Evolutionary conservation across 768 basidiomycete genomes (phyloP).

Genomic region (Lactarius trivialis): DNA sequence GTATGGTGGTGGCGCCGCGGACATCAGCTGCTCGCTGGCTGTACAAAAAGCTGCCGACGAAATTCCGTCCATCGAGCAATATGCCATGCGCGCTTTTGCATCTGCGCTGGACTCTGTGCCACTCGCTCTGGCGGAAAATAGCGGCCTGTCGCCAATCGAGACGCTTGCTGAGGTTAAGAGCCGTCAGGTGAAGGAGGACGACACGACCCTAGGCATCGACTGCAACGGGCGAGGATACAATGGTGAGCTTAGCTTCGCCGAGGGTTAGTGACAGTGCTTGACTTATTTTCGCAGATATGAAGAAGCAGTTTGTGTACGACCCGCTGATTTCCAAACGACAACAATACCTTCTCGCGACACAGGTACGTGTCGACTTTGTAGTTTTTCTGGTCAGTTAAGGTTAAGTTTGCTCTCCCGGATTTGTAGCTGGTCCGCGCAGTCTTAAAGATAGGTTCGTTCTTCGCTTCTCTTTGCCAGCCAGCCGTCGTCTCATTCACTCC

Average conservation of each 20-base stretch:
- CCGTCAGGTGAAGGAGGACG: slow-evolving; percentile 80
- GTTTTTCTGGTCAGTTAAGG: background rate
- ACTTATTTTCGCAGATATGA: slow-evolving; percentile 71
- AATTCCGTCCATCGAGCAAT: slow-evolving; percentile 98
- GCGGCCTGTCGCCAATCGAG: slow-evolving; percentile 92
- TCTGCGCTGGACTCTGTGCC: slow-evolving; percentile 94
- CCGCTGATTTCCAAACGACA: slow-evolving; percentile 96
- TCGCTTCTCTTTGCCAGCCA: slow-evolving; percentile 4
- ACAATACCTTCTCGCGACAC: slow-evolving; percentile 95
- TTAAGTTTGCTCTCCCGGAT: slow-evolving; percentile 5
- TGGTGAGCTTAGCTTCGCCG: slow-evolving; percentile 45
- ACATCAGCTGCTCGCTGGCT: slow-evolving; percentile 91
- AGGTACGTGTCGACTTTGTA: slow-evolving; percentile 42
- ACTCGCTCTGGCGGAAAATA: slow-evolving; percentile 95
- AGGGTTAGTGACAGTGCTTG: background rate
- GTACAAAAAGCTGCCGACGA: slow-evolving; percentile 94
- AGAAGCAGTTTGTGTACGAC: slow-evolving; percentile 93
- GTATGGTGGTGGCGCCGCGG: slow-evolving; percentile 96
- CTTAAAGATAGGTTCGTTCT: slow-evolving; percentile 70
- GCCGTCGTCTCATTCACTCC: background rate
- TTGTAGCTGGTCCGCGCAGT: slow-evolving; percentile 74
- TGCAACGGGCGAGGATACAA: slow-evolving; percentile 82
- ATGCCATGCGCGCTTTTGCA: slow-evolving; percentile 99
- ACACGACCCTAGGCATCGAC: slow-evolving; percentile 87
- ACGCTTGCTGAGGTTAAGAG: slow-evolving; percentile 95